phyloP scores from a whole-genome alignment of 2,329 filamentous ascomycete species.

The Ceratocystis harringtonii region DNA sequence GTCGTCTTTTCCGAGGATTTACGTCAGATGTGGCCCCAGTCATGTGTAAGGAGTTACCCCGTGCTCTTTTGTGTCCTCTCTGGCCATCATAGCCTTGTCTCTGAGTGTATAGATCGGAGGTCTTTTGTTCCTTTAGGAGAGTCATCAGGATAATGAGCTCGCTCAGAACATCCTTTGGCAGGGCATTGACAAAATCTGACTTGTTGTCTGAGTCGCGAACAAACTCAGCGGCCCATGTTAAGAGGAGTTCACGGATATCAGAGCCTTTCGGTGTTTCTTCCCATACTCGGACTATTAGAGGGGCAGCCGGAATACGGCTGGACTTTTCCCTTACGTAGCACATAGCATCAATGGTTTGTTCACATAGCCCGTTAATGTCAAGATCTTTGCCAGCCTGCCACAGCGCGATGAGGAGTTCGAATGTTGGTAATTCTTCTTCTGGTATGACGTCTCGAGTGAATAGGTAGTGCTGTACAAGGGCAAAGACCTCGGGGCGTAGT shows the following conservation, averaged over 20 bases:
- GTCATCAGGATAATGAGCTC: conserved; percentile 50
- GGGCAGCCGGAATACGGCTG: conserved; percentile 40
- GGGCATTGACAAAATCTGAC: conserved; percentile 42
- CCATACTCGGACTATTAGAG: conserved; percentile 46
- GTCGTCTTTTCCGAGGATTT: conserved; percentile 24
- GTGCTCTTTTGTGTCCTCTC: conserved; percentile 9
- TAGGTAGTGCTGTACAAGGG: conserved; percentile 39
- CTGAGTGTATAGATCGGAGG: background rate
- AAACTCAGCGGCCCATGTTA: conserved; percentile 49
- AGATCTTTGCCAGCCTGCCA: conserved; percentile 43
- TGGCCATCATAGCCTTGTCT: conserved; percentile 10
- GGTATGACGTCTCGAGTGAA: conserved; percentile 37
- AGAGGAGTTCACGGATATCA: conserved; percentile 41
- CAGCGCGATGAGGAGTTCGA: conserved; percentile 38
- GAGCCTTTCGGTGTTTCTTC: conserved; percentile 46
- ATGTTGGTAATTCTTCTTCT: conserved; percentile 32
- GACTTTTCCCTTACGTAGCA: conserved; percentile 38
- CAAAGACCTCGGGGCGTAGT: conserved; percentile 35
- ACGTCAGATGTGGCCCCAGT: conserved; percentile 16
- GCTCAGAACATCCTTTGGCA: conserved; percentile 47
- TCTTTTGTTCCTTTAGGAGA: conserved; percentile 30
- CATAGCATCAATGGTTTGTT: conserved; percentile 43
- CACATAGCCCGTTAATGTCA: conserved; percentile 39
- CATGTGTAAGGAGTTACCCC: conserved; percentile 12
- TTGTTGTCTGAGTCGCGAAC: conserved; percentile 42